A percentile compares a stretch with the other conserved stretches of the same genome.
Conservation (phyloP, 169 alveolate genomes). For the Plasmodium billcollinsi region DNA sequence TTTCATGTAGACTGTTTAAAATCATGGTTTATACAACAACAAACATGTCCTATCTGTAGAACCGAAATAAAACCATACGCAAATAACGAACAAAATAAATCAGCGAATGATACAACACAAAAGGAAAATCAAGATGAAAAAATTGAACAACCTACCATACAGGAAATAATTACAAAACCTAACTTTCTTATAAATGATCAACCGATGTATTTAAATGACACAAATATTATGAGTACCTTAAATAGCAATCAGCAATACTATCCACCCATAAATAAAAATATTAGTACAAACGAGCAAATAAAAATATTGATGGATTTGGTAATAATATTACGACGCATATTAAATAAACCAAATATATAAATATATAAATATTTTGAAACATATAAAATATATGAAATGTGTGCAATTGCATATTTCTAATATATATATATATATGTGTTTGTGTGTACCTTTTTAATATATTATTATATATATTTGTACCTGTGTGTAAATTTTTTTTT, state of each 20-base stretch:
- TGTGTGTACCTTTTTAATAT: too few relatives aligned
- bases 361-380: too few relatives aligned
- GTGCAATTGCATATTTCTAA: too few relatives aligned
- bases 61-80: constrained; percentile 70
- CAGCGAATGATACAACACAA: not conserved
- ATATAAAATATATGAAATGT: too few relatives aligned
- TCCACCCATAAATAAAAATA: not conserved
- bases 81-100: constrained; percentile 10
- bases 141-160: constrained; percentile 11
- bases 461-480: too few relatives aligned
- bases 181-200: constrained; percentile 20
- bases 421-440: too few relatives aligned
- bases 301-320: constrained; percentile 46
- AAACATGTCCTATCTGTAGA: constrained; percentile 90
- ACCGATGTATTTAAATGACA: constrained; percentile 9
- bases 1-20: constrained; percentile 88
- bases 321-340: not conserved
- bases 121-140: constrained; percentile 28
- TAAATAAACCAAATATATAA: too few relatives aligned
- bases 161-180: constrained; percentile 54
- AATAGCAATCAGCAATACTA: not conserved
- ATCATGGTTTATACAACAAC: constrained; percentile 90
- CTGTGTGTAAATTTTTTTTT: constrained; percentile 1
- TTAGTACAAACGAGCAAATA: constrained; percentile 26
- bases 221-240: too few relatives aligned